Base-by-base conservation (phyloP, 2,329 filamentous ascomycete species). In the Trichoderma semiorbis region DNA sequence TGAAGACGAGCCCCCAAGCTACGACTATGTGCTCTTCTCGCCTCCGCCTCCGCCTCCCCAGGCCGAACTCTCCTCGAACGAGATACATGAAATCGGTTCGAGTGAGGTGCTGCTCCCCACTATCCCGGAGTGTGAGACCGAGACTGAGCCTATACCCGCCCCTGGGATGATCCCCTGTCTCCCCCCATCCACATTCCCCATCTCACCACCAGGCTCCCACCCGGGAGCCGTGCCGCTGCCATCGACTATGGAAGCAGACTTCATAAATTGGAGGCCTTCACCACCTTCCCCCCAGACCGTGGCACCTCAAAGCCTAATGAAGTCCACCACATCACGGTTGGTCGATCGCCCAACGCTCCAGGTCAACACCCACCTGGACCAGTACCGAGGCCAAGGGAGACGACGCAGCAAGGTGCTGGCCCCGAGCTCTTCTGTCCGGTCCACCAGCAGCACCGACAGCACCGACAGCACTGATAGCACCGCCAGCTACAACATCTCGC, bases 41-140 rank as follows among this genome's bases (percentile, higher is more conserved):
- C 78, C 75, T 70, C 76, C 79, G 62, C 55, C 65, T 36, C 66
- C 57, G 8, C 78, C 74, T 71, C 55, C 67, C 34, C 77, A 82
- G 61, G 78, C 80, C 66, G 87, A 88, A 76, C 79, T 88, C 18
- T 83, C 82, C 21, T 83, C 84, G 7, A 85, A 80, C 63, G 85
- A 86, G 77, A 86, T 88, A 60, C 79, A 85, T 72, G 87, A 88
- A 75, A 83, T 88, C 72, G 86, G 87, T 76, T 87, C 86, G 5
- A 79, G 76, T 60, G 83, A 86, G 73, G 77, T 86, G 63, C 76
- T 80, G 72, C 74, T 79, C 28, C 73, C 77, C 47, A 74, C 76
- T 26, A 79, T 80, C 47, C 69, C 76, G 57, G 80, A 80, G 69
- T 72, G 73, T 36, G 74, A 76, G 72, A 75, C 74, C 72, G 76